These are phyloP conservation scores for Gracilaria domingensis DNA, from an alignment of 23 red algal species.

Conservation along the genomic window DNA sequence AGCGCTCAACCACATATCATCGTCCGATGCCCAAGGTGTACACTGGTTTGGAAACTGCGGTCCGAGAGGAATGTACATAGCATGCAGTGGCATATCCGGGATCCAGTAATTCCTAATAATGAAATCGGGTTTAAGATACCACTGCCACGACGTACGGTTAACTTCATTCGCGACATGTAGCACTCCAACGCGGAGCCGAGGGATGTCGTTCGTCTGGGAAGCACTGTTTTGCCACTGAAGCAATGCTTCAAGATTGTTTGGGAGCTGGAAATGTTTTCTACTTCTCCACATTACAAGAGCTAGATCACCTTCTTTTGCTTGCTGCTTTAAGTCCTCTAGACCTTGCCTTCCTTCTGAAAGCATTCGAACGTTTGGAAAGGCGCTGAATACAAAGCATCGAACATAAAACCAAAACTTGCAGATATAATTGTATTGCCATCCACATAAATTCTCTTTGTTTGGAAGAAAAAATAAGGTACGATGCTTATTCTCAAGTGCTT, in stretches of 20 bases:
- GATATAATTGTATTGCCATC: slow-evolving; percentile 22
- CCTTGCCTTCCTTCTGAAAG: not conserved
- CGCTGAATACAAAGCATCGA: slow-evolving; percentile 39
- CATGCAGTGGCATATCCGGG: slow-evolving; percentile 30
- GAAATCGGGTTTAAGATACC: slow-evolving; percentile 24
- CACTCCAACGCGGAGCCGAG: slow-evolving; percentile 20
- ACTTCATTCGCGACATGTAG: slow-evolving; percentile 42
- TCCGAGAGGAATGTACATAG: slow-evolving; percentile 37
- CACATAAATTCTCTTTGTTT: slow-evolving; percentile 6
- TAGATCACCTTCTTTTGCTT: slow-evolving; percentile 10
- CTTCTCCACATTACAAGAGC: slow-evolving; percentile 35
- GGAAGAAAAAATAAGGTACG: slow-evolving; percentile 22
- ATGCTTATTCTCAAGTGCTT: not conserved
- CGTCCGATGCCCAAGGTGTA: slow-evolving; percentile 14
- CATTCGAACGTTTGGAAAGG: slow-evolving; percentile 30
- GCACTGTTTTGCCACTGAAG: slow-evolving; percentile 1
- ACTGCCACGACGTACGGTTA: slow-evolving; percentile 26
- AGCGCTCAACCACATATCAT: not conserved
- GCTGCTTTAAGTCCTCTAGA: not conserved
- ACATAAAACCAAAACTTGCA: slow-evolving; percentile 57
- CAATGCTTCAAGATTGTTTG: slow-evolving; percentile 7
- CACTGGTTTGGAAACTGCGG: slow-evolving; percentile 39
- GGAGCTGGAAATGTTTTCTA: slow-evolving; percentile 16
- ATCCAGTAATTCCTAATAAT: slow-evolving; percentile 51
- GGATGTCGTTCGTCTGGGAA: not conserved